Evolutionary conservation across 805 yeast species (phyloP), one percentile per base, ranked within the genome.

Genomic region (Ogataea methanolica): DNA sequence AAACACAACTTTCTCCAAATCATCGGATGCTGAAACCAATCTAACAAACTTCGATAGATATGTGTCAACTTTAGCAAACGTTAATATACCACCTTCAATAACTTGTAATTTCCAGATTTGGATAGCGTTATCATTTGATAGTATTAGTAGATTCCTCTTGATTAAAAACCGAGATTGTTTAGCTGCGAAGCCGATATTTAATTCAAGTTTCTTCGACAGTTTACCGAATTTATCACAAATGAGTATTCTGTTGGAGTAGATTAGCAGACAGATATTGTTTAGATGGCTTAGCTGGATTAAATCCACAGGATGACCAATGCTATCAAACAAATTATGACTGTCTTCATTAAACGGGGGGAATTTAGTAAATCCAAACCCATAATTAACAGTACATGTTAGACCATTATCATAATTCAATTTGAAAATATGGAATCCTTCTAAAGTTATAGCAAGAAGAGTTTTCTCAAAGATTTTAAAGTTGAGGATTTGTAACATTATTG

Each of bases 331-430:
- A 5, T 22, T 33, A 16, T 22, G n/a, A 12, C 16, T 29, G 7
- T 19, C 29, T n/a, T 43, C 45, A 17, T 31, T 29, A 19, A 31
- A 43, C 2, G 41, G 36, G 19, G 45, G 41, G 36, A 43, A 43
- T 4, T 19, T 31, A 6, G 39, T 21, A 26, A 43, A 43, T 17
- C 45, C 45, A 36, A 43, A 43, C 11, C 45, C 45, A n/a, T 31
- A 37, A n/a, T 43, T 43, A 12, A 43, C 37, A 6, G 45, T 43
- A 19, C 37, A 33, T 19, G 39, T 36, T 9, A 37, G 14, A 15
- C 41, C 39, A 37, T 36, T 31, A 19, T 37, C 37, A 21, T 43
- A 34, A 16, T n/a, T 17, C 16, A 43, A 33, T n/a, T 31, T 43
- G 29, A 43, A 36, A 4, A 38, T 21, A 26, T 43, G 45, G n/a